phyloP scores from a whole-genome alignment of 768 basidiomycete species.

The Xanthoconium stramineum region DNA sequence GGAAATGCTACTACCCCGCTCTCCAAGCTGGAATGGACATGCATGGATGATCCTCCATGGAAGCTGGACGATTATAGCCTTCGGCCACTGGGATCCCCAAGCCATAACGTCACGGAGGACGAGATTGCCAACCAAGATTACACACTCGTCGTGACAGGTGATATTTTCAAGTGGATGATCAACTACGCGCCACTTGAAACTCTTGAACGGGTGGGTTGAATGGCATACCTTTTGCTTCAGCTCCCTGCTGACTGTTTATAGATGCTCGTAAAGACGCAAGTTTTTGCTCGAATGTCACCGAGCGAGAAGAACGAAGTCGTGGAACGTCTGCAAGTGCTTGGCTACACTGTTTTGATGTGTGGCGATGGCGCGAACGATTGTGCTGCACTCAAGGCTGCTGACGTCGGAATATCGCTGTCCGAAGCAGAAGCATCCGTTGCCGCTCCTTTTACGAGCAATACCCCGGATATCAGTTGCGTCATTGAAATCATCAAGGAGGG shows the following conservation, averaged over 20 bases:
- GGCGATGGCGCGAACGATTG: conserved; percentile 99
- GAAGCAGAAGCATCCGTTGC: conserved; percentile 99
- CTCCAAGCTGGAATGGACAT: conserved; percentile 83
- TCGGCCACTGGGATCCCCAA: conserved; percentile 72
- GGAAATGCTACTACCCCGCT: conserved; percentile 50
- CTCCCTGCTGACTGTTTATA: conserved; percentile 30
- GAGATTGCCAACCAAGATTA: conserved; percentile 84
- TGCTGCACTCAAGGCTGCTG: conserved; percentile 96
- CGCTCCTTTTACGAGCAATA: conserved; percentile 93
- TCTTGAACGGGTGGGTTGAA: conserved; percentile 66
- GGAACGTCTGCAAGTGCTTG: conserved; percentile 86
- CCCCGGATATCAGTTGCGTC: conserved; percentile 93
- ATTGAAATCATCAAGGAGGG: conserved; percentile 97
- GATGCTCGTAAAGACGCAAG: conserved; percentile 97
- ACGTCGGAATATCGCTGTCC: conserved; percentile 93
- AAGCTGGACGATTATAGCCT: conserved; percentile 87
- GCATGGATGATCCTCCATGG: conserved; percentile 83
- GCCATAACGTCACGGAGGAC: conserved; percentile 65
- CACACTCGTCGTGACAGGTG: conserved; percentile 87
- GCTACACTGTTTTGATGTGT: conserved; percentile 97
- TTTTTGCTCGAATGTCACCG: conserved; percentile 98
- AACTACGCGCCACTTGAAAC: conserved; percentile 94
- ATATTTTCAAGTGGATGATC: conserved; percentile 98
- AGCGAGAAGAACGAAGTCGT: conserved; percentile 99
- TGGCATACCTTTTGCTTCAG: background rate